Conservation (phyloP, 129 eudicot species). For the Helianthus tuberosus region DNA sequence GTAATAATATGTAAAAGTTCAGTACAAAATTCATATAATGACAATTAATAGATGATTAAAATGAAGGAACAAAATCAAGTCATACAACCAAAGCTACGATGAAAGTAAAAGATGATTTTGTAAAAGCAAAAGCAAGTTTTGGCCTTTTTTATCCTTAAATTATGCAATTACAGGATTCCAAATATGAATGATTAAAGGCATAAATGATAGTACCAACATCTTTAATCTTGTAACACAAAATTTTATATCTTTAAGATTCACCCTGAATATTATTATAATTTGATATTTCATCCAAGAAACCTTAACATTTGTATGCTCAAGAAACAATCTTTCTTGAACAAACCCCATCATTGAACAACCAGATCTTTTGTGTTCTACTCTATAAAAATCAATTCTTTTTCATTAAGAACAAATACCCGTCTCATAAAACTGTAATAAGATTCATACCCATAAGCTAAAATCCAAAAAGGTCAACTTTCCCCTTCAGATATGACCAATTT, state of each 20-base stretch:
- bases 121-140: constrained; percentile 39
- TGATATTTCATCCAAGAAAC: constrained; percentile 23
- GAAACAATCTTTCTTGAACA: constrained; percentile 37
- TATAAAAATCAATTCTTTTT: constrained; percentile 19
- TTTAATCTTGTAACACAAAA: constrained; percentile 9
- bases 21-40: too few relatives aligned
- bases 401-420: constrained; percentile 1
- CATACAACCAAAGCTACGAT: constrained; percentile 29
- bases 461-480: constrained; percentile 1
- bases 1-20: too few relatives aligned
- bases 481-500: constrained; percentile 4
- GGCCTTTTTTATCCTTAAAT: constrained; percentile 26
- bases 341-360: constrained; percentile 34
- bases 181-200: constrained; percentile 14
- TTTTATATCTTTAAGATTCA: background rate
- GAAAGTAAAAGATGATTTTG: constrained; percentile 36
- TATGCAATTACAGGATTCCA: constrained; percentile 33
- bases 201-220: constrained; percentile 10
- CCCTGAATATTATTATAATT: constrained; percentile 43
- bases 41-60: too few relatives aligned
- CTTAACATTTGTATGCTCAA: constrained; percentile 43
- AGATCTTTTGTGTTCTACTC: constrained; percentile 28
- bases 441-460: constrained; percentile 9
- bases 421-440: constrained; percentile 16
- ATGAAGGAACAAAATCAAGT: constrained; percentile 14